A percentile compares a stretch with the other conserved stretches of the same genome.
Evolutionary conservation across 164 flowering plant species (phyloP).

Genomic region (Dillenia suffruticosa): DNA sequence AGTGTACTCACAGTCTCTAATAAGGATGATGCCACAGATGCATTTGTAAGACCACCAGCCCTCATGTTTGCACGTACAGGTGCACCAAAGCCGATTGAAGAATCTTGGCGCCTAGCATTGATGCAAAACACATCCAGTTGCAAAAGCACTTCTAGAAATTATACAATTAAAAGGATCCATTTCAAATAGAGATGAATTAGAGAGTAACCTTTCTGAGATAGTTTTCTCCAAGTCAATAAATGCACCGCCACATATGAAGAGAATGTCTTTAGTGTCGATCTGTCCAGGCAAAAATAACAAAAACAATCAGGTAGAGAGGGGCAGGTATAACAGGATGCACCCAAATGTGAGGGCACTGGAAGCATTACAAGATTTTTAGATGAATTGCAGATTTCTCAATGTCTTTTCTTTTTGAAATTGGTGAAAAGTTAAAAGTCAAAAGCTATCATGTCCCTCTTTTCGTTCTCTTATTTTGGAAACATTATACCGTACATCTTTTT

Average conservation of each 20-base stretch:
- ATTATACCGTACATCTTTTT: no score
- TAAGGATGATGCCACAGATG: slow-evolving; percentile 68
- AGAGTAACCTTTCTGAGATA: slow-evolving; percentile 80
- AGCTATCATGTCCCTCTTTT: no score
- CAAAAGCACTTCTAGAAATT: slow-evolving; percentile 2
- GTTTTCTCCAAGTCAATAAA: slow-evolving; percentile 91
- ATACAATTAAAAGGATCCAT: background rate
- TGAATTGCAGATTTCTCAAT: background rate
- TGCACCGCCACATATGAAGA: slow-evolving; percentile 97
- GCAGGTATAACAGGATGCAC: no score
- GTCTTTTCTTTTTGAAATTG: background rate
- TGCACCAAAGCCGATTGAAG: slow-evolving; percentile 96
- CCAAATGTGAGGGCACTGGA: no score
- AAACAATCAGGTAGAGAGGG: background rate
- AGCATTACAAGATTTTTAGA: no score
- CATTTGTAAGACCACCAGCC: slow-evolving; percentile 52
- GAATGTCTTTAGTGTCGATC: slow-evolving; percentile 96
- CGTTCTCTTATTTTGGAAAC: no score
- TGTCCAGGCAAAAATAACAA: slow-evolving; percentile 20
- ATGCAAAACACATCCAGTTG: slow-evolving; percentile 10
- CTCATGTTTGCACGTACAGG: slow-evolving; percentile 96
- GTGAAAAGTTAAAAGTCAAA: background rate
- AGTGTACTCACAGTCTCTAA: slow-evolving; percentile 73
- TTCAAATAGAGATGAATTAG: background rate
- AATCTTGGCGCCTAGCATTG: slow-evolving; percentile 77